A percentile compares a stretch with the other conserved stretches of the same genome.
phyloP scores from a whole-genome alignment of 1,139 yeast species.

The Blastobotrys raffinosifermentans region DNA sequence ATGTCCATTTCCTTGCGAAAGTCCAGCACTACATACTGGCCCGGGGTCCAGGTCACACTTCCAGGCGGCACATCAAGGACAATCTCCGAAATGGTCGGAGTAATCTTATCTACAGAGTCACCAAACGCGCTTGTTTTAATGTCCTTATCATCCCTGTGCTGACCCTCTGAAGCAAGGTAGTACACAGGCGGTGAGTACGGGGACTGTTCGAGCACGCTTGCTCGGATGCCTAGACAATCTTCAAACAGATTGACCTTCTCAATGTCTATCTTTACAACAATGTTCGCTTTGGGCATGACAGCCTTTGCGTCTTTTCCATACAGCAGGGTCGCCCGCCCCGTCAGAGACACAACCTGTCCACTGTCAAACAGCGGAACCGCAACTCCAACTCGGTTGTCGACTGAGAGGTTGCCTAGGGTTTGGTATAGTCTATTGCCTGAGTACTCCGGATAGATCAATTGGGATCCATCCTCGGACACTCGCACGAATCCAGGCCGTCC shows the following conservation, averaged over 20 bases:
- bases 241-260: background rate
- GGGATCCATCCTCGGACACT: background rate
- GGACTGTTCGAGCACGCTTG: background rate
- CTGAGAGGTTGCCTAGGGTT: background rate
- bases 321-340: background rate
- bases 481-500: constrained; percentile 2
- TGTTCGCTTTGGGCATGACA: constrained; percentile 2
- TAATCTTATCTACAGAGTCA: background rate
- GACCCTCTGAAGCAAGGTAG: constrained; percentile 2
- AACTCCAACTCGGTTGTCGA: background rate
- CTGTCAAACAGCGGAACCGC: background rate
- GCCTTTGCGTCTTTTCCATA: background rate
- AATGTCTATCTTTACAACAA: background rate
- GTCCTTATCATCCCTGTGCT: too few species aligned
- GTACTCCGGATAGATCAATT: constrained; percentile 1
- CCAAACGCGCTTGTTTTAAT: background rate
- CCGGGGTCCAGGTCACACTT: background rate
- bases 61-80: background rate
- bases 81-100: background rate
- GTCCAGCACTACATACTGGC: constrained; percentile 2
- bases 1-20: background rate
- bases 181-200: constrained; percentile 3
- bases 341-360: background rate
- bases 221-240: background rate
- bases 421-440: constrained; percentile 3